Percentiles rank a stretch among this genome's conserved stretches.
phyloP scores from a whole-genome alignment of 345 rosid genomes.

The Moricandia moricandioides region DNA sequence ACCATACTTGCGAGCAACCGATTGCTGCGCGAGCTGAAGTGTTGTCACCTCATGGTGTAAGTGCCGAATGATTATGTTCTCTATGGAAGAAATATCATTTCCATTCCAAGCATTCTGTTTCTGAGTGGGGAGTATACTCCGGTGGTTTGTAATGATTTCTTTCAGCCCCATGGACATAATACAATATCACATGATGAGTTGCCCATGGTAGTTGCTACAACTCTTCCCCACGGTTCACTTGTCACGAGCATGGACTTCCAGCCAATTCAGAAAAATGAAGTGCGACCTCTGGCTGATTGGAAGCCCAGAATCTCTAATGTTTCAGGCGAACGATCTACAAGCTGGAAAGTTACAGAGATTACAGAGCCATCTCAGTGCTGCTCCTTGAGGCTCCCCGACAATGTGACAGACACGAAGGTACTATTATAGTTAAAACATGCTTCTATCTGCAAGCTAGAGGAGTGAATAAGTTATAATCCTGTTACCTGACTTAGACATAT shows the following conservation, averaged over 20 bases:
- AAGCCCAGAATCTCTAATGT: conserved; percentile 70
- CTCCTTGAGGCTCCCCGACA: conserved; percentile 65
- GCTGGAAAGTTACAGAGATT: conserved; percentile 73
- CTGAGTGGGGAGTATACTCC: background rate
- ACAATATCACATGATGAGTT: too few species aligned
- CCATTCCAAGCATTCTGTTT: too few species aligned
- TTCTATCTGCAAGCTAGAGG: background rate
- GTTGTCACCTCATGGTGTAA: conserved; percentile 60
- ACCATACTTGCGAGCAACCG: conserved; percentile 71
- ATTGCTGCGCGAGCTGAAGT: conserved; percentile 61
- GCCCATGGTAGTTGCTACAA: too few species aligned
- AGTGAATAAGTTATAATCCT: background rate
- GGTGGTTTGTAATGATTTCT: background rate
- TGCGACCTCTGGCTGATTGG: conserved; percentile 49
- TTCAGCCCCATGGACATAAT: too few species aligned
- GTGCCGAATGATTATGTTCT: conserved; percentile 29
- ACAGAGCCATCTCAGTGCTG: conserved; percentile 68
- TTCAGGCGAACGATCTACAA: conserved; percentile 51
- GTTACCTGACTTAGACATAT: background rate
- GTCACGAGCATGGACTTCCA: too few species aligned
- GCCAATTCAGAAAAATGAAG: conserved; percentile 49
- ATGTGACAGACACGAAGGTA: conserved; percentile 2
- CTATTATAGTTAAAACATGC: background rate
- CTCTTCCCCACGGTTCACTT: too few species aligned
- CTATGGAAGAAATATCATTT: background rate